Conservation (phyloP, 2,329 filamentous ascomycete genomes). For the Pseudogymnoascus sp. region DNA sequence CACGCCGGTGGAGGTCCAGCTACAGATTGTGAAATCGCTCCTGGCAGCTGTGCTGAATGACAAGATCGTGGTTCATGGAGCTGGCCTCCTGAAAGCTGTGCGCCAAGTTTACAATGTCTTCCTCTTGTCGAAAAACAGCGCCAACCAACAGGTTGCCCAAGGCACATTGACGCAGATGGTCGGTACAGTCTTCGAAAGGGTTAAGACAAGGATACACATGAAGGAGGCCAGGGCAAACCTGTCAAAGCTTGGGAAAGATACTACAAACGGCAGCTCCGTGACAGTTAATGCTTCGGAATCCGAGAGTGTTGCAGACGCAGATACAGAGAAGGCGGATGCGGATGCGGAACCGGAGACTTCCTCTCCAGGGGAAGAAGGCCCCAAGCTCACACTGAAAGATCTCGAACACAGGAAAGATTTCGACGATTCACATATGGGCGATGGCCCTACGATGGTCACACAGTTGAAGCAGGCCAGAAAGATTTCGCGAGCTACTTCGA, state of each 20-base stretch:
- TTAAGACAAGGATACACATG: constrained; percentile 75
- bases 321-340: constrained; percentile 16
- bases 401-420: constrained; percentile 61
- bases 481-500: constrained; percentile 40
- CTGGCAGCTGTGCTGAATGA: constrained; percentile 94
- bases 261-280: constrained; percentile 24
- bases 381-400: constrained; percentile 57
- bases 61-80: constrained; percentile 96
- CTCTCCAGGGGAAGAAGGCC: constrained; percentile 31
- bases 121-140: constrained; percentile 81
- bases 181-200: constrained; percentile 91
- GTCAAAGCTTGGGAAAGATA: constrained; percentile 24
- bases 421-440: constrained; percentile 53
- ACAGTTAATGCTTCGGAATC: constrained; percentile 26
- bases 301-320: constrained; percentile 16
- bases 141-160: constrained; percentile 95
- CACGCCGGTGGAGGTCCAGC: constrained; percentile 82
- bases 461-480: constrained; percentile 42
- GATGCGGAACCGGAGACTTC: constrained; percentile 17
- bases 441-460: constrained; percentile 59
- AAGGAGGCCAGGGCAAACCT: constrained; percentile 67
- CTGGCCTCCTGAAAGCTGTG: constrained; percentile 89
- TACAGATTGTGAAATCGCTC: constrained; percentile 96
- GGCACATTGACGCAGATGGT: constrained; percentile 98
- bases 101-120: constrained; percentile 99